phyloP scores from a whole-genome alignment of 305 asterid species.

The Euphrasia arctica region DNA sequence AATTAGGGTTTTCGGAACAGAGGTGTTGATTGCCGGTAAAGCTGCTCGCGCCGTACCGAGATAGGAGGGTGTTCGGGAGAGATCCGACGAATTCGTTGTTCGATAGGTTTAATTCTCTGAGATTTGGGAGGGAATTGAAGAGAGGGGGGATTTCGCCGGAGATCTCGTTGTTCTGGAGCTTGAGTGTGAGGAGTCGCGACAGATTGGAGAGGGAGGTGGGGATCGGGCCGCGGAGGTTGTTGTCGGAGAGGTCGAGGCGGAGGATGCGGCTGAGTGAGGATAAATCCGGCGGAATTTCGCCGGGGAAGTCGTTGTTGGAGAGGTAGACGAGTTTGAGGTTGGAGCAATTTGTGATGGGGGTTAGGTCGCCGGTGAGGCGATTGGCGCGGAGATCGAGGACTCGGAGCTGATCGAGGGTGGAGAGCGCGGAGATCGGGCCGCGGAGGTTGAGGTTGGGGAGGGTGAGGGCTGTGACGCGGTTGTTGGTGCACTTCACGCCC shows the following conservation, averaged over 20 bases:
- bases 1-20: constrained; percentile 43
- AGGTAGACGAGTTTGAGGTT: constrained; percentile 73
- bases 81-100: constrained; percentile 63
- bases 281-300: constrained; percentile 55
- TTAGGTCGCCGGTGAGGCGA: constrained; percentile 68
- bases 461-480: constrained; percentile 60
- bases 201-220: constrained; percentile 46
- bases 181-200: constrained; percentile 56
- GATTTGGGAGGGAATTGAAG: constrained; percentile 43
- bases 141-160: constrained; percentile 59
- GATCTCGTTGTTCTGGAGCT: constrained; percentile 57
- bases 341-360: constrained; percentile 43
- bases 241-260: constrained; percentile 69
- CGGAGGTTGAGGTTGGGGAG: constrained; percentile 76
- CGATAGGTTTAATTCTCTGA: constrained; percentile 50
- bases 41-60: constrained; percentile 41
- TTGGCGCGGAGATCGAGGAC: constrained; percentile 65
- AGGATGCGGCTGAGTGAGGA: constrained; percentile 65
- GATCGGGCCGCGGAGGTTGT: constrained; percentile 66
- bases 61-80: constrained; percentile 33
- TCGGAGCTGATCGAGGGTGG: constrained; percentile 70
- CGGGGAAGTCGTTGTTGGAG: constrained; percentile 74
- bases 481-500: constrained; percentile 63
- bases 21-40: constrained; percentile 70
- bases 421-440: constrained; percentile 63